Conservation (phyloP, 129 eudicot species). For the Smallanthus sonchifolius region DNA sequence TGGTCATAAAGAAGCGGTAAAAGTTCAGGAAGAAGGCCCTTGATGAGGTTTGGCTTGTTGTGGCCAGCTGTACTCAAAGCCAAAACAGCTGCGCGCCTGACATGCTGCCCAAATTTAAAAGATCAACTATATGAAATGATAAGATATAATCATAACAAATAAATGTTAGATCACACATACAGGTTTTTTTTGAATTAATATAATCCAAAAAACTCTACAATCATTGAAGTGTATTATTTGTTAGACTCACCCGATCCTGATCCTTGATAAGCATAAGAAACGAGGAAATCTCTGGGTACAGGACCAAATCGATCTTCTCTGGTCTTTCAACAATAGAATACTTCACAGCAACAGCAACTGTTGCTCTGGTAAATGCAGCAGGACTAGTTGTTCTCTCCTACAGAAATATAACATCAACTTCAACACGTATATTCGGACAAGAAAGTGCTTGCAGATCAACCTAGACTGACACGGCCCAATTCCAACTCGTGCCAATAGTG, state of each 20-base stretch:
- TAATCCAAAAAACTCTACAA: neutral
- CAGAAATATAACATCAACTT: constrained; percentile 12
- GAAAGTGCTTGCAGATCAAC: neutral
- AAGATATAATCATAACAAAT: neutral
- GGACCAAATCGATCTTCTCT: constrained; percentile 80
- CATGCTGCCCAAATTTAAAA: constrained; percentile 63
- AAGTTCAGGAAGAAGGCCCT: constrained; percentile 82
- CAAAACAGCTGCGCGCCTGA: constrained; percentile 99
- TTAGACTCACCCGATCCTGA: constrained; percentile 73
- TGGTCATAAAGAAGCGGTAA: constrained; percentile 96
- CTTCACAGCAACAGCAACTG: constrained; percentile 90
- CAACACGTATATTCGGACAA: neutral
- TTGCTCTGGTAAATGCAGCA: constrained; percentile 94
- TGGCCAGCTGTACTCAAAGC: constrained; percentile 98
- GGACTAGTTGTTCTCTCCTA: constrained; percentile 74
- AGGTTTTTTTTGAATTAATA: neutral
- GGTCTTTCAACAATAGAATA: constrained; percentile 95
- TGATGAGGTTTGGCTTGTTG: constrained; percentile 91
- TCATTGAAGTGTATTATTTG: neutral
- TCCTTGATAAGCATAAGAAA: constrained; percentile 96
- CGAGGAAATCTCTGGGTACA: constrained; percentile 86
- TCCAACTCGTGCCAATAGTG: neutral
- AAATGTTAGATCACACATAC: neutral
- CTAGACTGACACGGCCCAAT: neutral
- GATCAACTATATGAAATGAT: neutral